Base-by-base conservation (phyloP, 306 rosid genomes). In the Quercus suber region DNA sequence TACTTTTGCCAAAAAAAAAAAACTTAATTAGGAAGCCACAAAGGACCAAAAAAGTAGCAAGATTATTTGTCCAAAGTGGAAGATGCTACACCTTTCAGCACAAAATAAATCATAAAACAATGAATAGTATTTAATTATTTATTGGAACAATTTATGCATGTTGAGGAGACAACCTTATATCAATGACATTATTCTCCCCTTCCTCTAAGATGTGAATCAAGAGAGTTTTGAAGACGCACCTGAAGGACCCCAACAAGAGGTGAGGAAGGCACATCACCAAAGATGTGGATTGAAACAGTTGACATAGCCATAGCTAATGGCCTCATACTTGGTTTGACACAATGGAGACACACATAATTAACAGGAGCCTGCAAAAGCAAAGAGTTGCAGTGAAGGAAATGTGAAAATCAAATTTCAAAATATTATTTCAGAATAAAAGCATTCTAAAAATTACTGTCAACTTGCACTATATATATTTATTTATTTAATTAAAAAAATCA, bases 191-290 rank as follows among this genome's bases (percentile, higher is more conserved):
- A 19, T 13, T 19, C 43, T 63, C 58, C 72, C 12, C 5, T 33
- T 74, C 79, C 75, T 78, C 64, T n/a, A 41, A 81, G 1, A 63
- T 20, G 55, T 55, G 35, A 41, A 71, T 75, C 73, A 60, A 77
- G 73, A 25, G 70, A 79, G 80, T 58, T 76, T 80, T 23, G 71
- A 78, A 78, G 56, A 25, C 84, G 71, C 69, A 94, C 99, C 97
- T 94, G 97, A 73, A 94, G 84, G 75, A 89, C 59, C 75, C 99
- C 99, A 73, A 93, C 97, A n/a, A 95, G 98, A 45, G 99, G 99
- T 41, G 99, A 78, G 65, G 99, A 95, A 72, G 99, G 97, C 77
- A 95, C 98, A 75, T 92, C 99, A 35, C 99, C 99, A 80, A 92
- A 89, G 57, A 95, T 59, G 78, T 95, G 98, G 85, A 95, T 92